Base-by-base conservation (phyloP, 179 eudicot species). In the Heliamphora pulchella region DNA sequence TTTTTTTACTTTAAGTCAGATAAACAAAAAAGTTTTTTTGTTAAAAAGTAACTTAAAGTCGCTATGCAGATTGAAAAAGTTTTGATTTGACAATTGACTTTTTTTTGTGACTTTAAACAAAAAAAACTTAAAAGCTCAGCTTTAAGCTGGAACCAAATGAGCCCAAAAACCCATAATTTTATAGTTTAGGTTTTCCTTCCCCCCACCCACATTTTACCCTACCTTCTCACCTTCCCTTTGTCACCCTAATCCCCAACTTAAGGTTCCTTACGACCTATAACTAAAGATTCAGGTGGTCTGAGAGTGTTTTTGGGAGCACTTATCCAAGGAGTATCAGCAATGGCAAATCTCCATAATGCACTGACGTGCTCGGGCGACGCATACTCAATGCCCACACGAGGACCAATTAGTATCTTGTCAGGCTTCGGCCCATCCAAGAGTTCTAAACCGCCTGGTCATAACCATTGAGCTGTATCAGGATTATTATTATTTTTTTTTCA, bases 231-330 rank as follows among this genome's bases (percentile, higher is more conserved):
- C 18, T 20, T 51, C 7, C 5, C 64, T 78, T 67, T 9, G 64
- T 78, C 53, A 41, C 9, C 51, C 39, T 55, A 51, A 5, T 57
- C 55, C 43, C 51, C n/a, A 15, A 20, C 2, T 55, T 3, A 46
- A 5, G 6, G 20, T 58, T 22, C 47, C 62, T 47, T 51, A 41
- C 57, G n/a, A 8, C 13, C 61, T 7, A 47, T 2, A 47, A 5
- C 50, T 14, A 48, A 70, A 77, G 51, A 77, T 62, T 77, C 48
- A 22, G 86, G 89, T 68, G 87, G 84, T 5, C 86, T 69, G 58
- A 94, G 96, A 14, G 97, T 92, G 82, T 88, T 92, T 84, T 88
- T 95, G 11, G 97, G 98, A 79, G 98, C 94, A 91, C 98, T 93
- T 75, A 91, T 85, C 98, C 98, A 95, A 62, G 89, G 90, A 57